Evolutionary conservation across 805 yeast genomes (phyloP).

Genomic region (Saturnispora gosingensis): DNA sequence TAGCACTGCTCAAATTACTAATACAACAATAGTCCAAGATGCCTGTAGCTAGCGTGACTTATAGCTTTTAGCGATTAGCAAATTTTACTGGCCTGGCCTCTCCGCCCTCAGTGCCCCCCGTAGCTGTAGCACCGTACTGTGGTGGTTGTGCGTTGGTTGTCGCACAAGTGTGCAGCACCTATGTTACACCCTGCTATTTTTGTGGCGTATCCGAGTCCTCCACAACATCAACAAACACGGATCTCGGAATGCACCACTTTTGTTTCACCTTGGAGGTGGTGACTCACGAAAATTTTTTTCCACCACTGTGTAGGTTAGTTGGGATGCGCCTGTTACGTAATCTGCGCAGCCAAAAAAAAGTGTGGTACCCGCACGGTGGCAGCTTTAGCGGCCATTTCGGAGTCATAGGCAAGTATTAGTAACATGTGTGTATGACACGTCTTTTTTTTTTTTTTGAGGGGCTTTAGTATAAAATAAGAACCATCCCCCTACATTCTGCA

Average conservation of each 20-base stretch:
- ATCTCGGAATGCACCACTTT: neutral
- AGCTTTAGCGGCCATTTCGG: conserved; percentile 3
- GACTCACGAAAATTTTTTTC: neutral
- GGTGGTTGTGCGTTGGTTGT: neutral
- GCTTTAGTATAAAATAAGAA: neutral
- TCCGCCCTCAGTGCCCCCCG: too few relatives aligned
- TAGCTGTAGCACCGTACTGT: too few relatives aligned
- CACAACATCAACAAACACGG: neutral
- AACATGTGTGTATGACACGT: neutral
- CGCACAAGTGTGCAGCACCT: neutral
- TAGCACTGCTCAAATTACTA: neutral
- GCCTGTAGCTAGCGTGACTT: neutral
- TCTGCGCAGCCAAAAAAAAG: neutral
- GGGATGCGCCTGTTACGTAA: neutral
- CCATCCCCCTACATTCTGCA: neutral
- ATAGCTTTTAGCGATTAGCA: neutral
- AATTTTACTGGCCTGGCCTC: too few relatives aligned
- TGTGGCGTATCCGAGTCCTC: neutral
- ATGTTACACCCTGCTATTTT: neutral
- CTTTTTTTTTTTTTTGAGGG: neutral
- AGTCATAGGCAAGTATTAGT: neutral
- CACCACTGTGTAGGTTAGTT: neutral
- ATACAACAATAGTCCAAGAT: too few relatives aligned
- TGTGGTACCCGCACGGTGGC: neutral
- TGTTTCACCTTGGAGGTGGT: neutral